A percentile compares a stretch with the other conserved stretches of the same genome.
phyloP scores from a whole-genome alignment of 768 basidiomycete species.

The Suillus sp. region DNA sequence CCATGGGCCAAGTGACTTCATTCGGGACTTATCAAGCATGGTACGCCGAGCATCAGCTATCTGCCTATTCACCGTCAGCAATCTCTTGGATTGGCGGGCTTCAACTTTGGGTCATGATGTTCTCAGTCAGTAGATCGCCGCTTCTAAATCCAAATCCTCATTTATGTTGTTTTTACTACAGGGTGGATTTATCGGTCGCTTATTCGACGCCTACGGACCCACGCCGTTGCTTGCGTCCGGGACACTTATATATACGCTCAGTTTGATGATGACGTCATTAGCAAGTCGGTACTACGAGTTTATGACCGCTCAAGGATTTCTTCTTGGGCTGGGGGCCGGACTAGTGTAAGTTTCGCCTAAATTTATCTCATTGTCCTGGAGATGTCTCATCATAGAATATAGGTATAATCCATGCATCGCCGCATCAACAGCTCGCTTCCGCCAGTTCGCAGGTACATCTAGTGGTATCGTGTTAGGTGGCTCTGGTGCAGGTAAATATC shows the following conservation, averaged over 20 bases:
- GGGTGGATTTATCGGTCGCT: constrained; percentile 56
- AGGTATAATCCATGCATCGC: constrained; percentile 3
- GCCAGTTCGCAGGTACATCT: background rate
- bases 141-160: constrained; percentile 14
- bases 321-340: constrained; percentile 7
- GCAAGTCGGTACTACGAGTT: constrained; percentile 27
- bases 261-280: constrained; percentile 56
- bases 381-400: background rate
- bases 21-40: constrained; percentile 67
- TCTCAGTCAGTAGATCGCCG: constrained; percentile 46
- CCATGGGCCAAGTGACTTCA: constrained; percentile 64
- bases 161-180: constrained; percentile 21
- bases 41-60: constrained; percentile 57
- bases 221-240: constrained; percentile 50
- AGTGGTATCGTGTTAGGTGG: constrained; percentile 6
- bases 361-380: background rate
- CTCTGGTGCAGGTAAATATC: constrained; percentile 3
- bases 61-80: constrained; percentile 46
- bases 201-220: constrained; percentile 59
- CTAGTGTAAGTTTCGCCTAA: constrained; percentile 1
- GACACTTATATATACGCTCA: constrained; percentile 44
- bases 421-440: constrained; percentile 1
- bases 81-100: constrained; percentile 65
- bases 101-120: constrained; percentile 64
- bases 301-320: constrained; percentile 11